Conservation (phyloP, 768 basidiomycete genomes). For the Mycena belliarum region DNA sequence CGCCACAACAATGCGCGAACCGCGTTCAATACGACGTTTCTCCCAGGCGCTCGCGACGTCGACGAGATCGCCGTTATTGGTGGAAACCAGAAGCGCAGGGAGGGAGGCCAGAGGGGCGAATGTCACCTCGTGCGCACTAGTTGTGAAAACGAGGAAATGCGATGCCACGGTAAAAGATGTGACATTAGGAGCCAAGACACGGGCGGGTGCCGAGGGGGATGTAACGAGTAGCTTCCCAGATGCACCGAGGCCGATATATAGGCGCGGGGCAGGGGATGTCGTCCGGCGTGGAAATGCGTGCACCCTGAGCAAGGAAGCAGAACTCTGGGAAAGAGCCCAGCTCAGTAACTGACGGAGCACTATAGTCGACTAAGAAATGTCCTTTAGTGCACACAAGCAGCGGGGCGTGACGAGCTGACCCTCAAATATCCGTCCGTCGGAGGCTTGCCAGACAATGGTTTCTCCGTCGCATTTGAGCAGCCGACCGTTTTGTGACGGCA, state of each 20-base stretch:
- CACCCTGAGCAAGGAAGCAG: constrained; percentile 49
- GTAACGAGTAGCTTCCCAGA: constrained; percentile 67
- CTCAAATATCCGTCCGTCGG: constrained; percentile 48
- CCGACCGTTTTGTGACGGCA: constrained; percentile 48
- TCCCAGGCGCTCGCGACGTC: constrained; percentile 48
- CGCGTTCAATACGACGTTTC: constrained; percentile 82
- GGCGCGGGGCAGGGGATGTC: constrained; percentile 6
- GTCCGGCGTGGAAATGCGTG: constrained; percentile 24
- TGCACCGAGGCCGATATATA: constrained; percentile 66
- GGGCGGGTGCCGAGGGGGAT: constrained; percentile 26
- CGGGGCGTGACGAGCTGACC: constrained; percentile 34
- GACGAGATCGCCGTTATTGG: constrained; percentile 31
- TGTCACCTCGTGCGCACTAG: constrained; percentile 75
- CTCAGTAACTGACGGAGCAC: constrained; percentile 2
- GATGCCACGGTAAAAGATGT: constrained; percentile 77
- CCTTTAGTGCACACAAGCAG: constrained; percentile 22
- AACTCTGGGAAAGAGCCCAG: constrained; percentile 56
- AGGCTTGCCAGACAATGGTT: constrained; percentile 42
- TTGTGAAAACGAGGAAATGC: constrained; percentile 83
- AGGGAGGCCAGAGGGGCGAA: constrained; percentile 61
- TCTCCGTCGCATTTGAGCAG: constrained; percentile 37
- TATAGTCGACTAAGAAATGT: constrained; percentile 4
- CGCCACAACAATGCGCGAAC: constrained; percentile 84
- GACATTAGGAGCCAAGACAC: constrained; percentile 49
- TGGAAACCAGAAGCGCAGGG: constrained; percentile 23